phyloP scores from a whole-genome alignment of 2,329 filamentous ascomycete genomes.

The Geoglossum cookeanum region DNA sequence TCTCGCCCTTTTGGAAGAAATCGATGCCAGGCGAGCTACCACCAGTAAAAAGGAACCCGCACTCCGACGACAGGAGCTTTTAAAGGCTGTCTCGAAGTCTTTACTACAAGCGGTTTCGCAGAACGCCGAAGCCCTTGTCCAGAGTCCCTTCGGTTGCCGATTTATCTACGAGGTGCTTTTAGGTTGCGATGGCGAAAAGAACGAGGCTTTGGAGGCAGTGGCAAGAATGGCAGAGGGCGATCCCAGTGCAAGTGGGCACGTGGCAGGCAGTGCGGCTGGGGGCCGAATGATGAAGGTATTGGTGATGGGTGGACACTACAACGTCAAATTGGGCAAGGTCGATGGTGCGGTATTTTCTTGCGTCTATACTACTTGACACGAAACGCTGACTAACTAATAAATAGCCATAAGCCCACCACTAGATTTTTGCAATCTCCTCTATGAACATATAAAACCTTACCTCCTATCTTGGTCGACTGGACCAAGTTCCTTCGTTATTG shows the following conservation, averaged over 20 bases:
- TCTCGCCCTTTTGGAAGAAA: conserved; percentile 51
- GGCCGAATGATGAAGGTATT: conserved; percentile 82
- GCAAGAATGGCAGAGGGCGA: conserved; percentile 25
- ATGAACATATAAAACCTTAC: conserved; percentile 56
- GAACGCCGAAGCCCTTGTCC: conserved; percentile 46
- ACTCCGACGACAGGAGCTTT: conserved; percentile 54
- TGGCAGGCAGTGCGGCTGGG: conserved; percentile 41
- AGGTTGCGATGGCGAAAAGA: conserved; percentile 55
- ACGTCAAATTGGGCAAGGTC: conserved; percentile 44
- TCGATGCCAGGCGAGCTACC: conserved; percentile 57
- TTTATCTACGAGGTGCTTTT: conserved; percentile 71
- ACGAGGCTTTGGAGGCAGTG: conserved; percentile 49
- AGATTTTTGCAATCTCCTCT: conserved; percentile 66
- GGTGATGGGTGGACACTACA: conserved; percentile 74
- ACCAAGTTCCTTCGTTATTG: conserved; percentile 67
- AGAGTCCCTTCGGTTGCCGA: conserved; percentile 69
- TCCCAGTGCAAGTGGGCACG: conserved; percentile 31
- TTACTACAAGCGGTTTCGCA: conserved; percentile 55
- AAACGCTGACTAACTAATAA: not conserved
- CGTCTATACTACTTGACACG: not conserved
- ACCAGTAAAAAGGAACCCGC: conserved; percentile 89
- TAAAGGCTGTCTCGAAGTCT: conserved; percentile 52
- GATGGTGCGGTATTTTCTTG: conserved; percentile 4
- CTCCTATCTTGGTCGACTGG: conserved; percentile 72
- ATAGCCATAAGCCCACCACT: conserved; percentile 53